Conservation (phyloP, 768 basidiomycete genomes). For the Lactarius quietus region DNA sequence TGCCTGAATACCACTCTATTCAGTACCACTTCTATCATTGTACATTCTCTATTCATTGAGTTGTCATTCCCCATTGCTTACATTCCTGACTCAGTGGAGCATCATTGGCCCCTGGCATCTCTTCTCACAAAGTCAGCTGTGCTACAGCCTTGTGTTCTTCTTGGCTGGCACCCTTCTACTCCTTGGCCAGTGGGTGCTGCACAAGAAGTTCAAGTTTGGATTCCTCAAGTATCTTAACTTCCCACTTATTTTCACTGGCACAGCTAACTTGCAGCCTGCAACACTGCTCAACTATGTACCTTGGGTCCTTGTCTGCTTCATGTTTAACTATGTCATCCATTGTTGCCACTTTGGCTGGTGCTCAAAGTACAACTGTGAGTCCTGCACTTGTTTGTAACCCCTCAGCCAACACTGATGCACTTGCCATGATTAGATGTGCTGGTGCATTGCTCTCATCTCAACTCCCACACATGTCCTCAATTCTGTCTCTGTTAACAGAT, state of each 20-base stretch:
- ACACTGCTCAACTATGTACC: constrained; percentile 41
- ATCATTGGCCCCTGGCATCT: constrained; percentile 67
- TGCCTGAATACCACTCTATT: constrained; percentile 71
- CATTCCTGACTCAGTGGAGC: constrained; percentile 38
- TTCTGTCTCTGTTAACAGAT: constrained; percentile 7
- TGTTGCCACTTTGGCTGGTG: constrained; percentile 39
- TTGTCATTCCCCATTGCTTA: neutral
- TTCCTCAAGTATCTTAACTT: constrained; percentile 59
- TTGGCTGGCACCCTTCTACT: constrained; percentile 67
- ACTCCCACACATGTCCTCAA: neutral
- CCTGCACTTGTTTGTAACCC: constrained; percentile 15
- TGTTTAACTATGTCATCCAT: constrained; percentile 39
- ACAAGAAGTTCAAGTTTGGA: constrained; percentile 6
- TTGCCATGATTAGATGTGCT: constrained; percentile 51
- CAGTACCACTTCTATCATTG: constrained; percentile 70
- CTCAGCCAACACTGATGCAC: constrained; percentile 27
- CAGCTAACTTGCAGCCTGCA: constrained; percentile 41
- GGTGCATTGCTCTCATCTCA: constrained; percentile 38
- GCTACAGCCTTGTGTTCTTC: constrained; percentile 61
- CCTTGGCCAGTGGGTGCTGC: constrained; percentile 47
- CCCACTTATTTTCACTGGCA: constrained; percentile 42
- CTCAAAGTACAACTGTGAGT: constrained; percentile 38
- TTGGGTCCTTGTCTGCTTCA: constrained; percentile 37
- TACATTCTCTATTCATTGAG: constrained; percentile 37
- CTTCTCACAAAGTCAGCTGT: constrained; percentile 3